These are phyloP conservation scores for Monilinia aucupariae DNA, from an alignment of 2,329 filamentous ascomycete genomes.

Conservation along the genomic window DNA sequence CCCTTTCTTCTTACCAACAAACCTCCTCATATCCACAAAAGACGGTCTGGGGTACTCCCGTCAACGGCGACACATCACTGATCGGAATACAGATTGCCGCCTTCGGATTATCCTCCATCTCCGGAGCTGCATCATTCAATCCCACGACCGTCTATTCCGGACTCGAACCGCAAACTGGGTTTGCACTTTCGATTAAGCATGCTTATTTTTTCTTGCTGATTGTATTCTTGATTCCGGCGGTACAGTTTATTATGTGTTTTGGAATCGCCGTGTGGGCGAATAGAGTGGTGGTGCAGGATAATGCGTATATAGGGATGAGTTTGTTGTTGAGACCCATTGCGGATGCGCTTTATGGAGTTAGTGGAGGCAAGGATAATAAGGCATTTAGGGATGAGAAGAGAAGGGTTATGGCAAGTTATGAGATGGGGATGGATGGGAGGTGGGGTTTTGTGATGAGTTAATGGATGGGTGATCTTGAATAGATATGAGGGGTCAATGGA, in stretches of 20 bases:
- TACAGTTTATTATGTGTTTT: conserved; percentile 28
- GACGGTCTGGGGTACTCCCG: conserved; percentile 37
- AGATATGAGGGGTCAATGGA: neutral
- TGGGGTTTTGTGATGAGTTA: conserved; percentile 28
- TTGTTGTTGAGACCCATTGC: conserved; percentile 31
- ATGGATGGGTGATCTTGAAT: neutral
- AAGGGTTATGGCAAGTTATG: conserved; percentile 27
- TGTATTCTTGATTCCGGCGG: conserved; percentile 29
- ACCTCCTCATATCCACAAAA: conserved; percentile 42
- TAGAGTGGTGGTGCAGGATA: conserved; percentile 28
- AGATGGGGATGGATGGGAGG: conserved; percentile 23
- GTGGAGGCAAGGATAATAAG: conserved; percentile 25
- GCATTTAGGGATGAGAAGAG: conserved; percentile 27
- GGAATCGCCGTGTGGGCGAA: conserved; percentile 29
- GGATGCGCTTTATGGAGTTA: conserved; percentile 29
- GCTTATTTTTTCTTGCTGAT: conserved; percentile 42
- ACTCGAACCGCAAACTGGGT: conserved; percentile 22
- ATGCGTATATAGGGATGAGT: conserved; percentile 28
- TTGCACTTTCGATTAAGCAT: conserved; percentile 38
- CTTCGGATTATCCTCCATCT: conserved; percentile 36
- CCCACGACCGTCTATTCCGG: conserved; percentile 19
- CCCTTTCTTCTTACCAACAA: conserved; percentile 22
- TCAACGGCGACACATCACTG: conserved; percentile 30
- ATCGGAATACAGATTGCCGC: conserved; percentile 39
- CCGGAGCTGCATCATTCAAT: conserved; percentile 25